phyloP scores from a whole-genome alignment of 768 basidiomycete species.

The Flagelloscypha sp. region DNA sequence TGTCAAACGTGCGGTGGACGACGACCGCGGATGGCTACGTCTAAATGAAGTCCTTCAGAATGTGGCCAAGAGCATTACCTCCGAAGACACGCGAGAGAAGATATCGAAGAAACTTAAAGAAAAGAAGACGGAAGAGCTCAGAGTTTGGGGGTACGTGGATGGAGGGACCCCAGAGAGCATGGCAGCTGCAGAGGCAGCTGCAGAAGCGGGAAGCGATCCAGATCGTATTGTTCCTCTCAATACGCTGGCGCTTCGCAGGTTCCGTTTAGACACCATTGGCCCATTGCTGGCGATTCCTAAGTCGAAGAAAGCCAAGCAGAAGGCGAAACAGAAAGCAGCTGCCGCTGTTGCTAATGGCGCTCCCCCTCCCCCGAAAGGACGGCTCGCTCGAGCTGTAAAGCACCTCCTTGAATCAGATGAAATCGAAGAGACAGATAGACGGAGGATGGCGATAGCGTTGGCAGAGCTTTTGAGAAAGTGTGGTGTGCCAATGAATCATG shows the following conservation, averaged over 20 bases:
- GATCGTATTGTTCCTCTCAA: constrained; percentile 60
- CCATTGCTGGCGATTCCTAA: constrained; percentile 63
- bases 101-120: constrained; percentile 52
- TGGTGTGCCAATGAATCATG: constrained; percentile 56
- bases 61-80: constrained; percentile 41
- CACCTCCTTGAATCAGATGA: constrained; percentile 50
- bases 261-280: constrained; percentile 66
- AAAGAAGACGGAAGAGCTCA: constrained; percentile 52
- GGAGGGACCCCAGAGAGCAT: constrained; percentile 39
- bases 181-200: constrained; percentile 56
- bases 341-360: constrained; percentile 29
- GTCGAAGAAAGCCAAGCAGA: constrained; percentile 42
- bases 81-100: constrained; percentile 51
- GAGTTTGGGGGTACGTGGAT: constrained; percentile 61
- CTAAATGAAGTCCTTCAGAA: constrained; percentile 57
- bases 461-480: constrained; percentile 39
- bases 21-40: constrained; percentile 72
- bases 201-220: constrained; percentile 62
- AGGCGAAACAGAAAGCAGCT: constrained; percentile 43
- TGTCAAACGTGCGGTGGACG: constrained; percentile 69
- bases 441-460: constrained; percentile 40
- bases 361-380: constrained; percentile 49
- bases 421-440: constrained; percentile 37
- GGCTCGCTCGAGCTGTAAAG: constrained; percentile 61
- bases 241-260: constrained; percentile 61